These are phyloP conservation scores for Botrytis pseudocinerea DNA, from an alignment of 2,329 filamentous ascomycete genomes.

Conservation along the genomic window DNA sequence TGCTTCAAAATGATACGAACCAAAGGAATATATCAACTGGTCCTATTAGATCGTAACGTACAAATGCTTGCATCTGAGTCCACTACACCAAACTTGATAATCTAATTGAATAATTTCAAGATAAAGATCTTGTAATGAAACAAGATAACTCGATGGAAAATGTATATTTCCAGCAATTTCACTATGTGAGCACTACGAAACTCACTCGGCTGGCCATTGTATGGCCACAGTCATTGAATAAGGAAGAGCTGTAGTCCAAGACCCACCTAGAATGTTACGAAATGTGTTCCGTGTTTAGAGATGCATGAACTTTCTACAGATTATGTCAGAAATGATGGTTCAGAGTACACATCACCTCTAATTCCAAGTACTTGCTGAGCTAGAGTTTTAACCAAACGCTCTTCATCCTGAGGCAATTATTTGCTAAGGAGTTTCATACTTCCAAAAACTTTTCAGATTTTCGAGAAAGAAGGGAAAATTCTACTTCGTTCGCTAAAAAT, in stretches of 20 bases:
- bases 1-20: background rate
- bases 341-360: background rate
- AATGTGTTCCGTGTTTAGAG: background rate
- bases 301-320: background rate
- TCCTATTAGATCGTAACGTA: background rate
- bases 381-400: background rate
- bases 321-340: background rate
- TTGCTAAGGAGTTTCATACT: background rate
- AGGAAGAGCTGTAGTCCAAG: fast-evolving
- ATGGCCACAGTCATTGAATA: background rate
- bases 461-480: background rate
- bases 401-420: background rate
- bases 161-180: background rate
- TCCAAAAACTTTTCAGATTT: fast-evolving
- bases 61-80: background rate
- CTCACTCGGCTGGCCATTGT: background rate
- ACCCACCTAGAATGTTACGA: background rate
- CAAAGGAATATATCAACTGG: background rate
- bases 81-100: background rate
- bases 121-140: background rate
- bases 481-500: fast-evolving
- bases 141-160: background rate
- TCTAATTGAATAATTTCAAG: background rate
- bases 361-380: background rate
- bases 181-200: background rate